Evolutionary conservation across 371 early-diverging fungal species (phyloP).

Genomic region (Fennellomyces sp.): DNA sequence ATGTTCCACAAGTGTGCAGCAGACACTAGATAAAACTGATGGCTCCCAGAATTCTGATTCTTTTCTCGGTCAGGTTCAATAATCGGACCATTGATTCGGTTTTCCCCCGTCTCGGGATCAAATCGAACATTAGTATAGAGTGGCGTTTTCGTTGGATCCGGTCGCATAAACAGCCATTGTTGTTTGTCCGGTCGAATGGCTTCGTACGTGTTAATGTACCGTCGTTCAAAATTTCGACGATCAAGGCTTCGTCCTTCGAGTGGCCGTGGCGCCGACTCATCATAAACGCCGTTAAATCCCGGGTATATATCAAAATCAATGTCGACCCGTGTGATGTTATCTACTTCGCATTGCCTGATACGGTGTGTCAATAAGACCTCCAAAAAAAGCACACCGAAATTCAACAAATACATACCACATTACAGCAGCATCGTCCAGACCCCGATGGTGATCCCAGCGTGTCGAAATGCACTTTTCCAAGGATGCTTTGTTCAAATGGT

Average conservation of each 20-base stretch:
- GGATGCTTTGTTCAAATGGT: conserved; percentile 30
- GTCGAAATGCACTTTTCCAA: conserved; percentile 40
- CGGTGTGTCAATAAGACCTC: too few relatives aligned
- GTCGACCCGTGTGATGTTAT: conserved; percentile 24
- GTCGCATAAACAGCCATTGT: conserved; percentile 37
- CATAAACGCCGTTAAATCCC: conserved; percentile 26
- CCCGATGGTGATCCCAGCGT: conserved; percentile 33
- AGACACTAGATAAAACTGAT: conserved; percentile 27
- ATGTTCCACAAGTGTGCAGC: conserved; percentile 40
- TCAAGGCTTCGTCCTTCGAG: conserved; percentile 12
- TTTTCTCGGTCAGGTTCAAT: conserved; percentile 23
- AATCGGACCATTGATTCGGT: conserved; percentile 13
- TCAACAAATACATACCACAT: conserved; percentile 16
- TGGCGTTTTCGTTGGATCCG: conserved; percentile 14
- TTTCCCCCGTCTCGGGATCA: conserved; percentile 25
- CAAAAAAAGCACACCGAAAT: neutral
- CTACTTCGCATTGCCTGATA: conserved; percentile 39
- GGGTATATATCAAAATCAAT: conserved; percentile 35
- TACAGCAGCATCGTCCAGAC: conserved; percentile 33
- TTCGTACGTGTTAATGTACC: conserved; percentile 27
- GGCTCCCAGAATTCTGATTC: conserved; percentile 22
- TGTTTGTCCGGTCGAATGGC: conserved; percentile 37
- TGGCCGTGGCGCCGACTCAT: conserved; percentile 27
- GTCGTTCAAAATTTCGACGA: conserved; percentile 7
- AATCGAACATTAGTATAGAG: conserved; percentile 27